Percentiles rank a stretch among this genome's conserved stretches.
Conservation (phyloP, 73 alveolate genomes). For the Paramecium sonneborni region DNA sequence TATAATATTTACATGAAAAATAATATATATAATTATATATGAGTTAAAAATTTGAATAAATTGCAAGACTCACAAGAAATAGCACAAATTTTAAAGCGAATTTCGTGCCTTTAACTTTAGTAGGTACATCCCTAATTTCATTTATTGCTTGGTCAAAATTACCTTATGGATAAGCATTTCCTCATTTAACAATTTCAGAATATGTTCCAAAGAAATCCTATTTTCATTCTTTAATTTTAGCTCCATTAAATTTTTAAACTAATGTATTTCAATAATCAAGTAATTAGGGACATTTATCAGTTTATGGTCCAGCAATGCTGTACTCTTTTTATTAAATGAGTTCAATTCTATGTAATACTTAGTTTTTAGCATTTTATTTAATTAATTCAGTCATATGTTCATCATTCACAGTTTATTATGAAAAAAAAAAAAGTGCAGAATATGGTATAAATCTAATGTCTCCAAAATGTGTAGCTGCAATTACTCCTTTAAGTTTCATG, state of each 20-base stretch:
- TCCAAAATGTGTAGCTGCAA: slow-evolving; percentile 60
- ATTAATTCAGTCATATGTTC: slow-evolving; percentile 35
- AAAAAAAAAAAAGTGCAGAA: slow-evolving; percentile 23
- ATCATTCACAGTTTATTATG: slow-evolving; percentile 58
- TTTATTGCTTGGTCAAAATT: slow-evolving; percentile 46
- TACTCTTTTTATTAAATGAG: slow-evolving; percentile 56
- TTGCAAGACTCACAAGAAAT: background rate
- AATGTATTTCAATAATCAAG: background rate
- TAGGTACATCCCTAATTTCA: slow-evolving; percentile 10
- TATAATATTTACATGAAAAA: background rate
- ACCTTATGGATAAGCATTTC: slow-evolving; percentile 50
- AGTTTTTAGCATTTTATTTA: slow-evolving; percentile 3
- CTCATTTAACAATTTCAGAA: slow-evolving; percentile 64
- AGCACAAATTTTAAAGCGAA: background rate
- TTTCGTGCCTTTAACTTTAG: background rate
- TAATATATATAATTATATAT: background rate
- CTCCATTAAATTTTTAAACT: slow-evolving; percentile 55
- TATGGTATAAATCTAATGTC: slow-evolving; percentile 34
- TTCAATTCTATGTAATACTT: background rate
- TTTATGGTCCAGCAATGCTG: slow-evolving; percentile 62
- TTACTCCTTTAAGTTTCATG: slow-evolving; percentile 62
- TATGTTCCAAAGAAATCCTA: slow-evolving; percentile 58
- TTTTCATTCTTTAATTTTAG: slow-evolving; percentile 46
- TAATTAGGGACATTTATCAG: slow-evolving; percentile 51
- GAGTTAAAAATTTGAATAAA: background rate